Percentiles rank a stretch among this genome's conserved stretches.
Evolutionary conservation across 306 rosid genomes (phyloP).

Genomic region (Lupinus albus): DNA sequence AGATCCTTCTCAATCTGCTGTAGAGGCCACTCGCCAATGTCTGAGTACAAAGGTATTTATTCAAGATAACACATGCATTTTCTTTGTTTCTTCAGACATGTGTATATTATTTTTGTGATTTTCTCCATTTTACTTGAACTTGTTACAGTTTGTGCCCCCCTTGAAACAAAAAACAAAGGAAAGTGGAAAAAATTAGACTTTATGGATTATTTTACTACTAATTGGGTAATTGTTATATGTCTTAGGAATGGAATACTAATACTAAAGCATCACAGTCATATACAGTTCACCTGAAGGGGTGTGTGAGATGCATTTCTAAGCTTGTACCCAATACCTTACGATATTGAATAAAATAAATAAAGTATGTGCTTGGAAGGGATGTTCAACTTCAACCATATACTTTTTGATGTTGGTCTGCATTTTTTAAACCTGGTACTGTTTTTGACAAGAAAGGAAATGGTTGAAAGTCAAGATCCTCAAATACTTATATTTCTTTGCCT

Average conservation of each 20-base stretch:
- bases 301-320: not conserved
- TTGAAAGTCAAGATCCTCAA: not conserved
- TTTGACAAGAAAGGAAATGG: not conserved
- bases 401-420: not conserved
- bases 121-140: not conserved
- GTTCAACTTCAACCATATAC: not conserved
- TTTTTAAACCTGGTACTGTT: not conserved
- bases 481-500: not conserved
- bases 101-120: not conserved
- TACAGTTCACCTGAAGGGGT: not conserved
- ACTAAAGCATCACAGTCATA: not conserved
- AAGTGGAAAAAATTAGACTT: not conserved
- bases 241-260: not conserved
- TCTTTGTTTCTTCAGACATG: not conserved
- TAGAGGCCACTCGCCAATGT: conserved; percentile 66
- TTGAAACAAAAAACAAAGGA: not conserved
- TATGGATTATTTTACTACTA: not conserved
- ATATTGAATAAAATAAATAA: too few species aligned
- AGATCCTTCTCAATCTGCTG: conserved; percentile 76
- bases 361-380: not conserved
- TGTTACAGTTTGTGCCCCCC: not conserved
- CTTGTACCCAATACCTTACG: not conserved
- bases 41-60: conserved; percentile 60
- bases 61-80: not conserved
- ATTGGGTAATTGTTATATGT: not conserved